These are phyloP conservation scores for Borealophlyctis nickersoniae DNA, from an alignment of 192 early-diverging fungal genomes.

Conservation along the genomic window DNA sequence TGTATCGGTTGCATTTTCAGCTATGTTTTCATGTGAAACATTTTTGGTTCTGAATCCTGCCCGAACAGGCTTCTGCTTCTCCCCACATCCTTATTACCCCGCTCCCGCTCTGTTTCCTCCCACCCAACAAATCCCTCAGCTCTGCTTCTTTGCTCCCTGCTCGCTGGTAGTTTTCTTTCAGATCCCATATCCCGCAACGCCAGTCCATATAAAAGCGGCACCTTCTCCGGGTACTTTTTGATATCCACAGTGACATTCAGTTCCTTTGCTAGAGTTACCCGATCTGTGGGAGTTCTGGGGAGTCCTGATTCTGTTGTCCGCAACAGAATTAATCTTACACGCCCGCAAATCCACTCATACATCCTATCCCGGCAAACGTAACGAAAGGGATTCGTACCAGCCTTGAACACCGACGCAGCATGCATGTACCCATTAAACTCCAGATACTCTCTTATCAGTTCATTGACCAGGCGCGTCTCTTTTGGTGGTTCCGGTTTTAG, in stretches of 20 bases:
- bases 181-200: conserved; percentile 16
- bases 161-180: conserved; percentile 5
- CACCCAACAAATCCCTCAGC: background rate
- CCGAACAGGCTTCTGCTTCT: background rate
- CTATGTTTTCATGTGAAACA: too few species aligned
- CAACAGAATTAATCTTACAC: too few species aligned
- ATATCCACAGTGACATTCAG: conserved; percentile 16
- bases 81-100: background rate
- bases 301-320: conserved; percentile 14
- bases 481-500: conserved; percentile 5
- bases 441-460: conserved; percentile 45
- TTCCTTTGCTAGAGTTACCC: conserved; percentile 3
- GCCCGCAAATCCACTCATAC: background rate
- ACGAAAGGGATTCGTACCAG: conserved; percentile 16
- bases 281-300: background rate
- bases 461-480: conserved; percentile 43
- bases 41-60: too few species aligned
- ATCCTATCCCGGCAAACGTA: background rate
- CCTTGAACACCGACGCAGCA: conserved; percentile 34
- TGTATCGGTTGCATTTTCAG: too few species aligned
- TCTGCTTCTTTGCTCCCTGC: background rate
- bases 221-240: conserved; percentile 12
- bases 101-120: background rate
- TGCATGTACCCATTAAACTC: conserved; percentile 38
- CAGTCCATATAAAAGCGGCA: conserved; percentile 1